These are phyloP conservation scores for Thielaviopsis euricoi DNA, from an alignment of 2,329 filamentous ascomycete genomes.

Conservation along the genomic window DNA sequence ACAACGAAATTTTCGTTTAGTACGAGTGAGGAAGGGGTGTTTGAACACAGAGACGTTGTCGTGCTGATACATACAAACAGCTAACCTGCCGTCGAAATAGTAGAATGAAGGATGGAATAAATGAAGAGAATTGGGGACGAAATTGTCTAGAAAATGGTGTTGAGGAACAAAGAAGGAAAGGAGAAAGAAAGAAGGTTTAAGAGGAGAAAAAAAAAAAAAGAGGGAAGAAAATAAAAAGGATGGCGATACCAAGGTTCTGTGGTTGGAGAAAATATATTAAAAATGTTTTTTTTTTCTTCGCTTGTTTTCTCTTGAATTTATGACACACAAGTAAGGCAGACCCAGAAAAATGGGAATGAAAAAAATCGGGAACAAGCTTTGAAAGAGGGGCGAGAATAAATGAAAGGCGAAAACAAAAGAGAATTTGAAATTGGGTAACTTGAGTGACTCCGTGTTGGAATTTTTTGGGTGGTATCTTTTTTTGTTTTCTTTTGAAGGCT, in stretches of 20 bases:
- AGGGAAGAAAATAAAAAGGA: conserved; percentile 9
- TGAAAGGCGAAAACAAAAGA: no score
- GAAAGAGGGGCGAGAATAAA: conserved; percentile 12
- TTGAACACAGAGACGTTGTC: conserved; percentile 77
- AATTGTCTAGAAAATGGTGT: conserved; percentile 6
- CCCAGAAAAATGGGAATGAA: conserved; percentile 1
- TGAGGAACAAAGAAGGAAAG: conserved; percentile 4
- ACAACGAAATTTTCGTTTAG: conserved; percentile 10
- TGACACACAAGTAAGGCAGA: background rate
- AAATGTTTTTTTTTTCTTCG: conserved; percentile 3
- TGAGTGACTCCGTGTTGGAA: no score
- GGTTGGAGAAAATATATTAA: conserved; percentile 12
- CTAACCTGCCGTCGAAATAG: conserved; percentile 14
- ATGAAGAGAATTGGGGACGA: conserved; percentile 8
- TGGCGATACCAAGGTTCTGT: conserved; percentile 9
- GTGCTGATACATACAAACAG: conserved; percentile 92
- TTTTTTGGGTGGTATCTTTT: no score
- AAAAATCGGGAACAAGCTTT: background rate
- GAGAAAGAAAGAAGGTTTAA: background rate
- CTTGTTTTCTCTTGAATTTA: background rate
- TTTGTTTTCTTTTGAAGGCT: no score
- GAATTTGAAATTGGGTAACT: no score
- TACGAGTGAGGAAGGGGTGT: conserved; percentile 48
- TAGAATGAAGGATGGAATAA: conserved; percentile 10
- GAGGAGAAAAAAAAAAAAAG: conserved; percentile 1